Base-by-base conservation (phyloP, 257 asterid genomes). In the Solanum sparsipilum region DNA sequence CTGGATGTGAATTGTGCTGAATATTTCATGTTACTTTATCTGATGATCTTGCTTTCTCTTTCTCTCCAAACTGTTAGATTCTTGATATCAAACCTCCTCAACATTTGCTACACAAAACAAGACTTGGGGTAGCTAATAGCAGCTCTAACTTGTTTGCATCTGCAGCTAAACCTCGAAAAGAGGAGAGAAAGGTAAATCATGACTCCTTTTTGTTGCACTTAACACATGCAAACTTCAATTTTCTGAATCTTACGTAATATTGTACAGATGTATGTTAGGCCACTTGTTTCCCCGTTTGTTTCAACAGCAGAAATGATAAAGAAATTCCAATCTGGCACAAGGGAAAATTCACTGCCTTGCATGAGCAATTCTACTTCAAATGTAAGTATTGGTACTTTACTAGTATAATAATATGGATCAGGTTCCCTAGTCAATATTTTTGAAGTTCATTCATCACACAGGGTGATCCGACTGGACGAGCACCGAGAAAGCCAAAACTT, bases 221-320 rank as follows among this genome's bases (percentile, higher is more conserved):
- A 35, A 52, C 13, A 41, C 27, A 18, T 38, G 36, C 84, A 65
- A 18, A 84, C 39, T 84, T 88, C n/a, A 13, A 25, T 41, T 23
- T 25, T 76, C n/a, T 25, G 71, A 83, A 31, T 86, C 56, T 32
- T 21, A 36, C 18, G 56, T 58, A 23, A 36, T 73, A 4, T 70
- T 21, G 67, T 86, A 86, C 91, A 96, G 99, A 90, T 95, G 85
- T 96, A 95, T 21, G 94, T 93, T 73, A 94, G 97, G 86, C 95
- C 96, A 88, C 93, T 88, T 88, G 93, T 95, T 73, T 95, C 92
- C 13, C 98, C 96, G 27, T 96, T 93, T 87, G 95, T 96, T 89
- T 95, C 99, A 12, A 93, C 90, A 91, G 98, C 98, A 76, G 98
- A 96, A 92, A 96, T 96, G 99, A 93, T 94, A 94, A 93, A 88